A percentile compares a stretch with the other conserved stretches of the same genome.
Evolutionary conservation across 2,329 filamentous ascomycete genomes (phyloP).

Genomic region (Ophidiomyces ophidiicola): DNA sequence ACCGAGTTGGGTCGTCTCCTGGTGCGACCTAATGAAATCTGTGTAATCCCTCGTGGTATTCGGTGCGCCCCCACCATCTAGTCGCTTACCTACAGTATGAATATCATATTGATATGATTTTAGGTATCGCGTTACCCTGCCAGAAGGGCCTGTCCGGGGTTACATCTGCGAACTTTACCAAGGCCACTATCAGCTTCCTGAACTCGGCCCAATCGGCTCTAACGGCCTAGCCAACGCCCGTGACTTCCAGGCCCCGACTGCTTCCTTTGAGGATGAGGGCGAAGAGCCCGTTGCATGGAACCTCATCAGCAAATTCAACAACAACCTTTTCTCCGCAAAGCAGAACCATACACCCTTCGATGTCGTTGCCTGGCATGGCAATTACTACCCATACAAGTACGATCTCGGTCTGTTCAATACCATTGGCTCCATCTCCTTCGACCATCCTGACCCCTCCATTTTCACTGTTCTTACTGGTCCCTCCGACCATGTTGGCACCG

Average conservation of each 20-base stretch:
- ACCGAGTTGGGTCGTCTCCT: slow-evolving; percentile 65
- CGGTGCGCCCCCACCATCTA: slow-evolving; percentile 28
- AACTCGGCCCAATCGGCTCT: slow-evolving; percentile 60
- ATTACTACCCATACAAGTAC: slow-evolving; percentile 72
- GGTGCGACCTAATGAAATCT: slow-evolving; percentile 67
- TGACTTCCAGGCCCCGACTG: slow-evolving; percentile 63
- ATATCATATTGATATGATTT: slow-evolving; percentile 1
- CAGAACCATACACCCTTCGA: slow-evolving; percentile 66
- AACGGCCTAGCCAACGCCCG: slow-evolving; percentile 62
- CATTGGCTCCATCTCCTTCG: slow-evolving; percentile 59
- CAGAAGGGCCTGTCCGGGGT: slow-evolving; percentile 50
- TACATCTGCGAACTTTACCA: slow-evolving; percentile 67
- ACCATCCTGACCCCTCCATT: slow-evolving; percentile 68
- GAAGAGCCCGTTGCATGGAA: slow-evolving; percentile 39
- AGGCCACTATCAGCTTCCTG: slow-evolving; percentile 58
- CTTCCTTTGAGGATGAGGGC: slow-evolving; percentile 52
- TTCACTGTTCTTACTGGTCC: slow-evolving; percentile 55
- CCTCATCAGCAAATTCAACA: slow-evolving; percentile 54
- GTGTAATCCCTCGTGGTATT: slow-evolving; percentile 61
- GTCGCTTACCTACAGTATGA: background rate
- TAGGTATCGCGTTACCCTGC: slow-evolving; percentile 57
- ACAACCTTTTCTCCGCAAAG: slow-evolving; percentile 51
- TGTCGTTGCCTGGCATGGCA: slow-evolving; percentile 69
- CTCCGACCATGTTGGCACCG: slow-evolving; percentile 47
- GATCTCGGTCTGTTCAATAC: slow-evolving; percentile 66